Percentiles rank a stretch among this genome's conserved stretches.
Conservation (phyloP, 441 rosid species). For the Manihot esculenta region DNA sequence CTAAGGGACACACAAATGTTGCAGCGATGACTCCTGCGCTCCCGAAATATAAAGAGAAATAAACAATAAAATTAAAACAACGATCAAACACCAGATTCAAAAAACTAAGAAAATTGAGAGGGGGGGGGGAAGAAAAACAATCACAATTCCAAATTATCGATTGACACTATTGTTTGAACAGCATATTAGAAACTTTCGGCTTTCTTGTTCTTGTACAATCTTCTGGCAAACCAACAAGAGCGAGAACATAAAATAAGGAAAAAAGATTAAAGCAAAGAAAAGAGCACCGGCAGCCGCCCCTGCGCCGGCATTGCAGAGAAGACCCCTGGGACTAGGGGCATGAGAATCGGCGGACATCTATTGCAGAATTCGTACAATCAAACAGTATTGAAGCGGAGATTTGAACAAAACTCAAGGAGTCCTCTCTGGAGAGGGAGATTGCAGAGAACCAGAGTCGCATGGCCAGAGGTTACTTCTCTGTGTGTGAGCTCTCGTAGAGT, state of each 20-base stretch:
- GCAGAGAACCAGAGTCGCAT: constrained; percentile 76
- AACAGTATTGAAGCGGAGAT: constrained; percentile 19
- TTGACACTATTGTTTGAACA: background rate
- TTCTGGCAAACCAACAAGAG: too few relatives aligned
- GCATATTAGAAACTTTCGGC: too few relatives aligned
- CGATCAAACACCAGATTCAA: background rate
- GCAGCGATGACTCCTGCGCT: constrained; percentile 80
- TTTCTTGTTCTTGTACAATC: too few relatives aligned
- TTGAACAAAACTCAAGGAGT: constrained; percentile 23
- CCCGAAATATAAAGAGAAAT: constrained; percentile 21
- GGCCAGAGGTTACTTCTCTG: constrained; percentile 43
- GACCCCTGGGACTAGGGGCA: constrained; percentile 33
- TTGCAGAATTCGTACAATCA: constrained; percentile 21
- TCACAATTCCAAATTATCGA: background rate
- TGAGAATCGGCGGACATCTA: constrained; percentile 61
- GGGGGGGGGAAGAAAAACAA: too few relatives aligned
- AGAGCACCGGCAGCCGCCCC: constrained; percentile 83
- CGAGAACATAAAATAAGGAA: too few relatives aligned
- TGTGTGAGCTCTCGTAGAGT: background rate
- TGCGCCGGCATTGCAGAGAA: constrained; percentile 56
- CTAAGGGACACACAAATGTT: constrained; percentile 86
- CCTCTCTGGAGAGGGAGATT: constrained; percentile 71
- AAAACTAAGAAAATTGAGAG: background rate
- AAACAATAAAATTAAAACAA: constrained; percentile 4
- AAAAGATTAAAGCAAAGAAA: background rate